Conservation (phyloP, 208 protist species). For the Trypanosoma brucei region DNA sequence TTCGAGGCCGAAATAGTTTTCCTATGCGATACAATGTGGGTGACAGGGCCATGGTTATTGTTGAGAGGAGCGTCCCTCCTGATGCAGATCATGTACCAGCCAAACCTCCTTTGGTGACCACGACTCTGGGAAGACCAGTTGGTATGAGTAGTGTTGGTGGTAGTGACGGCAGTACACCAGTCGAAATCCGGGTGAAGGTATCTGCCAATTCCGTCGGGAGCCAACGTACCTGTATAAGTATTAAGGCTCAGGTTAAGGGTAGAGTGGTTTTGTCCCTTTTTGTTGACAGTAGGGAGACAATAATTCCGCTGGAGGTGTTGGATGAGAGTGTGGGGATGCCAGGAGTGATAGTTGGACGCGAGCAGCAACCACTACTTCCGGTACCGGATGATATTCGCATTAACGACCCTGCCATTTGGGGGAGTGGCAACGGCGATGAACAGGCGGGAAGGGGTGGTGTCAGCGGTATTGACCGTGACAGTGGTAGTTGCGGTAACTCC, state of each 20-base stretch:
- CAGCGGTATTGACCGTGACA: neutral
- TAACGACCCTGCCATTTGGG: conserved; percentile 19
- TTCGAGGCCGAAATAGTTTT: conserved; percentile 46
- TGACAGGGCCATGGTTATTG: conserved; percentile 51
- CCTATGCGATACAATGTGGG: conserved; percentile 50
- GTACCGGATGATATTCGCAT: conserved; percentile 20
- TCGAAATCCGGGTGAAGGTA: conserved; percentile 20
- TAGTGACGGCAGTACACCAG: neutral
- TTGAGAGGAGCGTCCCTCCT: conserved; percentile 27
- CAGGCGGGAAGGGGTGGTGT: neutral
- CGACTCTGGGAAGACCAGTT: conserved; percentile 5
- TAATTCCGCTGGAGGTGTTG: conserved; percentile 47
- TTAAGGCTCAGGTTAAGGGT: conserved; percentile 9
- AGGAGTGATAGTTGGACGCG: conserved; percentile 70
- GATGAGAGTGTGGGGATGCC: conserved; percentile 40
- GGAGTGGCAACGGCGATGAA: neutral
- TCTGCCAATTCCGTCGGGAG: conserved; percentile 1
- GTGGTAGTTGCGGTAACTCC: neutral
- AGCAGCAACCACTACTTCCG: conserved; percentile 34
- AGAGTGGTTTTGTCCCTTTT: conserved; percentile 17
- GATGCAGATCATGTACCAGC: neutral
- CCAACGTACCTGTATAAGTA: conserved; percentile 14
- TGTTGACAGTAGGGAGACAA: conserved; percentile 23
- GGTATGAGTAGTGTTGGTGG: neutral
- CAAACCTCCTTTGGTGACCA: conserved; percentile 1